phyloP scores from a whole-genome alignment of 257 asterid genomes.

The Rubia yunnanensis region DNA sequence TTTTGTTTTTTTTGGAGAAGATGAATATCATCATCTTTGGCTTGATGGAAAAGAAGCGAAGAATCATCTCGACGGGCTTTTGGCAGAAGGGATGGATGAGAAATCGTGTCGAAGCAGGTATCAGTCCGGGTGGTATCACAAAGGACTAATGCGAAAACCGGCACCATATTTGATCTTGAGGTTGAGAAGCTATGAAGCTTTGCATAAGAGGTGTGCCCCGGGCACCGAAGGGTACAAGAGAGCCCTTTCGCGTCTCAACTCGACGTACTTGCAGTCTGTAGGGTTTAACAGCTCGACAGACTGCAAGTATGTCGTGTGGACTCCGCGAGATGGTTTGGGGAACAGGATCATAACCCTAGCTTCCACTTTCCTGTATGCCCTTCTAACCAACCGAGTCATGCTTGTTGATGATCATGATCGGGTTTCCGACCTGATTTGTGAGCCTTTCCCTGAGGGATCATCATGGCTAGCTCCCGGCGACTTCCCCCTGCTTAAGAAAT shows the following conservation, averaged over 20 bases:
- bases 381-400: slow-evolving; percentile 17
- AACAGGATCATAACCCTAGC: slow-evolving; percentile 57
- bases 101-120: neutral
- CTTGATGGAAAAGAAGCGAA: too few relatives aligned
- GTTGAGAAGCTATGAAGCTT: slow-evolving; percentile 25
- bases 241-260: slow-evolving; percentile 37
- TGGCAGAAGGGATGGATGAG: neutral
- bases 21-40: neutral
- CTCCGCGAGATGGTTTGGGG: slow-evolving; percentile 60
- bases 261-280: slow-evolving; percentile 9
- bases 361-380: slow-evolving; percentile 71
- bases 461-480: slow-evolving; percentile 75
- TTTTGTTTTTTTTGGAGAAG: neutral
- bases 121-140: neutral
- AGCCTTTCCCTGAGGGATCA: slow-evolving; percentile 44
- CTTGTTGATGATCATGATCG: neutral
- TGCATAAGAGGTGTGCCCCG: slow-evolving; percentile 66
- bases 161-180: neutral
- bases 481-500: slow-evolving; percentile 37
- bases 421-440: neutral
- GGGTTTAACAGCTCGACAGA: slow-evolving; percentile 22
- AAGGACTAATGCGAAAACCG: neutral
- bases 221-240: slow-evolving; percentile 40
- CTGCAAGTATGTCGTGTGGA: slow-evolving; percentile 68
- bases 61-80: neutral